Base-by-base conservation (phyloP, 2,329 filamentous ascomycete species). In the Paecilomyces niveus region DNA sequence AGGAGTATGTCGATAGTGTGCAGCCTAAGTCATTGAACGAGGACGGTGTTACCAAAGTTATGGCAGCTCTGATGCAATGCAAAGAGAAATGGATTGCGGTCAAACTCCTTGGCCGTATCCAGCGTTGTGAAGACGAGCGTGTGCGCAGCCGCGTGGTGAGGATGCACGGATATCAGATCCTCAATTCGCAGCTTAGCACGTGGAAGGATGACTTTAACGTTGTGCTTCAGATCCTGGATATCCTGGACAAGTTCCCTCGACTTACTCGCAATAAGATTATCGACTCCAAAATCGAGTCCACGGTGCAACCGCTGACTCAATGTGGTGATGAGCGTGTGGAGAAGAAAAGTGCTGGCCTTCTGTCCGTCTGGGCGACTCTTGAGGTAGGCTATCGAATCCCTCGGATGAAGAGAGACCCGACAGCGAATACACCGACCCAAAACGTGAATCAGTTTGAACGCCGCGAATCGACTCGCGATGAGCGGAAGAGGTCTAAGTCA, bases 21-120 rank as follows among this genome's bases (percentile, higher is more conserved):
- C 85, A 93, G 72, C 87, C 89, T 55, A 89, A 87, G 68, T 86
- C 84, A 54, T 83, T 97, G 60, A 87, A 91, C 64, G 90, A 94
- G 68, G 85, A 88, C 59, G 90, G 89, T 62, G 91, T 95, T 61
- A 90, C 89, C 68, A 96, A 95, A 76, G 91, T 97, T 74, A 96
- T 97, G 91, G 92, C 93, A 24, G 89, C 92, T 56, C 85, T 99
- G 59, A 92, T 96, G 86, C 93, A 97, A 74, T 96, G 91, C 81
- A 96, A 96, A 76, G 94, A 99, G 81, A 97, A 97, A 76, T 99
- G 94, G 94, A 97, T 99, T 74, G 92, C 90, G 2, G 92, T 97
- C 76, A 97, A 97, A 76, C 80, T 99, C 58, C 84, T 99, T 60
- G 84, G 87, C 65, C 92, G 94, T 56, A 92, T 99, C 62, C 90